Base-by-base conservation (phyloP, 805 yeast species). In the Metschnikowia matae region DNA sequence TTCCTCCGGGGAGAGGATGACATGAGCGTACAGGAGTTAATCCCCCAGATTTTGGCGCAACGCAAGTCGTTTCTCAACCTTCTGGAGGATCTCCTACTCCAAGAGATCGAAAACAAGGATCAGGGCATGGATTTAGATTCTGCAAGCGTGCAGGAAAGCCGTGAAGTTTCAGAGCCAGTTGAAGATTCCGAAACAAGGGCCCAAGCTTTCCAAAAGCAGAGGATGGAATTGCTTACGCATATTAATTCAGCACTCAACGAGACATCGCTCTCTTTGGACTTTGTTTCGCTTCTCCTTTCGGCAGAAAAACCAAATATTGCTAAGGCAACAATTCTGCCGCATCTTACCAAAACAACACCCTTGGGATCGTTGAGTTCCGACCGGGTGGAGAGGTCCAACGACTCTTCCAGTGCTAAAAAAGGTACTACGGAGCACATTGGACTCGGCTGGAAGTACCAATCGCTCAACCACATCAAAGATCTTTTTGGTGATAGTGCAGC, bases 231-330 rank as follows among this genome's bases (percentile, higher is more conserved):
- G 39, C 58, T 83, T 14, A 73, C 70, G 15, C 71, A 74, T 40
- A 73, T 87, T 31, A 77, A 80, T 48, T 66, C 81, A 0, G 96
- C 98, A 1, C 72, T 88, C 57, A 94, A 92, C 63, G 97, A 94
- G 62, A 83, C 96, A 0, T 90, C 97, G 0, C 67, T 94, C 36
- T 84, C 96, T 1, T 71, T 91, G 50, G 99, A 92, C 62, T 87
- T 91, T 55, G 85, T 92, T 1, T 89, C 97, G 1, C 73, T 92
- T 53, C 70, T 94, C 51, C 77, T 92, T 40, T 86, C 96, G 17
- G 79, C 88, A 10, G 81, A 82, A 10, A 78, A 94, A 54, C 97
- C 97, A 1, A 88, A 89, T 17, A 86, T 92, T 1, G 96, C 95
- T 2, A 79, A 86, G 33, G 76, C 90, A 2, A 89, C 97, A 1